Base-by-base conservation (phyloP, 1,284 basidiomycete genomes). In the Mrakiaceae sp. region DNA sequence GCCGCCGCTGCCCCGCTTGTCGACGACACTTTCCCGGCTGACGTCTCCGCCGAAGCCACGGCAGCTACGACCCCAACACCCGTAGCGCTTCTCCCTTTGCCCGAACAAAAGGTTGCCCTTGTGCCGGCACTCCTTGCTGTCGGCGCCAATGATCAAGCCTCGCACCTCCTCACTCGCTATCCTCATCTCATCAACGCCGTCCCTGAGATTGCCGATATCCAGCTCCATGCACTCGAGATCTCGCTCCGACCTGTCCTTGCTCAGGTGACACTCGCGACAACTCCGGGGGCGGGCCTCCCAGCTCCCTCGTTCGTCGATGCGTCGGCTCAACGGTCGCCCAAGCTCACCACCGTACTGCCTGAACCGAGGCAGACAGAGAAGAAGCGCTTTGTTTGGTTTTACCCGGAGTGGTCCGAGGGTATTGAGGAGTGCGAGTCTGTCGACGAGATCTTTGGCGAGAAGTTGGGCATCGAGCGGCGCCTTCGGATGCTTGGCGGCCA, bases 1-100 rank as follows among this genome's bases (percentile, higher is more conserved):
- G 87, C 91, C 0, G 87, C 90, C 83, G 90, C 94, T 16, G 92
- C 90, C 1, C 88, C 95, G 1, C 79, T 97, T 14, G 86, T 87
- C 67, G 79, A 80, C 64, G 81, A 81, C 58, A 87, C 88, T 39
- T 75, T 77, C 12, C 63, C 71, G 0, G 69, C 71, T 3, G 2
- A 61, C 69, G 1, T 57, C 9, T 49, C 66, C 43, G 67, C 54
- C 40, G 64, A 48, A 46, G 61, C 42, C 49, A 70, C 58, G 54
- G 62, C 67, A 1, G 68, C 39, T 14, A 48, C 58, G 14, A 66
- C 65, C 12, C 62, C 67, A 0, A 40, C 66, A 2, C 61, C 68
- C 1, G 39, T 58, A 12, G 42, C 62, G 8, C 39, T 43, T 83
- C 70, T 81, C 83, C 57, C 64, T 66, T 72, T 77, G 10, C 81